Percentiles rank a stretch among this genome's conserved stretches.
These are phyloP conservation scores for Malus asiatica DNA, from an alignment of 306 rosid genomes.

Conservation along the genomic window DNA sequence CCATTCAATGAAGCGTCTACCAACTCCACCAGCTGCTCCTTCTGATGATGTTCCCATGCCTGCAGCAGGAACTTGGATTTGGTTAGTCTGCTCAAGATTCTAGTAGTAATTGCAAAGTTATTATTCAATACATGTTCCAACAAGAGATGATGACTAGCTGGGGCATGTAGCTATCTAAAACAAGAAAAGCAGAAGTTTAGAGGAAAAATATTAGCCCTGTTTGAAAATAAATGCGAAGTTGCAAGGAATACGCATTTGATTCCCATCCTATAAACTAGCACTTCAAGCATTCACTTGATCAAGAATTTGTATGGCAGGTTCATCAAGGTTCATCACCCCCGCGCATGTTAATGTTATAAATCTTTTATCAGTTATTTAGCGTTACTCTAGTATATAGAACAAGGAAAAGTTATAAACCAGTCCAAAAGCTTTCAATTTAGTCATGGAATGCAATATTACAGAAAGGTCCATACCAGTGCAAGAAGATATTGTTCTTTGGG, in stretches of 20 bases:
- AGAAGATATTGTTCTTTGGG: slow-evolving; percentile 62
- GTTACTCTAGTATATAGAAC: not conserved
- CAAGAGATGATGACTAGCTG: not conserved
- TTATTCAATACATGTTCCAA: not conserved
- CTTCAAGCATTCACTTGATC: not conserved
- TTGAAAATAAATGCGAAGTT: not conserved
- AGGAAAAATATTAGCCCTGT: not conserved
- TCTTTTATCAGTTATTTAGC: not conserved
- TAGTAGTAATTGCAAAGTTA: not conserved
- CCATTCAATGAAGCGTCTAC: slow-evolving; percentile 32
- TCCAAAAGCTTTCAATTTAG: not conserved
- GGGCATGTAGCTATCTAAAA: not conserved
- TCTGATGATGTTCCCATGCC: slow-evolving; percentile 61
- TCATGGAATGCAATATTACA: not conserved
- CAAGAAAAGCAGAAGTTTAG: not conserved
- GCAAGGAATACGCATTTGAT: not conserved
- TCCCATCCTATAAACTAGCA: not conserved
- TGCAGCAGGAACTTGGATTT: slow-evolving; percentile 12
- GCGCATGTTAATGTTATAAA: not conserved
- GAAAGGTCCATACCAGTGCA: slow-evolving; percentile 39
- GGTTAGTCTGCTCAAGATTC: not conserved
- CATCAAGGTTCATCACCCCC: not conserved
- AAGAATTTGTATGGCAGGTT: not conserved
- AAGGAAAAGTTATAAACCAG: not conserved
- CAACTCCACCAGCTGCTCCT: slow-evolving; percentile 44